phyloP scores from a whole-genome alignment of 331 rosid species.

The Phaseolus coccineus region DNA sequence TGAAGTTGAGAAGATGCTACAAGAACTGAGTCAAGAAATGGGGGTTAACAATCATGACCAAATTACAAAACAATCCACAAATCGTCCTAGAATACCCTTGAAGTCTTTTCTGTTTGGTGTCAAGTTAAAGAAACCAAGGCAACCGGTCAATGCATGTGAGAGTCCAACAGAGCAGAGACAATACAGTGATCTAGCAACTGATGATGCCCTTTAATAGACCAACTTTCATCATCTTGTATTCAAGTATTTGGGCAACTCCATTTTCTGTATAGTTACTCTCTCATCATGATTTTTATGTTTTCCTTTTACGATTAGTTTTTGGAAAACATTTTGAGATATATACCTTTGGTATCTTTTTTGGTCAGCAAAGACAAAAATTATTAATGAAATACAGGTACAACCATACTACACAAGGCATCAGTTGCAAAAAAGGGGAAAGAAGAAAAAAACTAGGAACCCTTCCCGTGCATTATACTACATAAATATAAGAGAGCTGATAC shows the following conservation, averaged over 20 bases:
- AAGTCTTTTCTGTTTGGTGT: constrained; percentile 88
- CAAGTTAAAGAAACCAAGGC: constrained; percentile 71
- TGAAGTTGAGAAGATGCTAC: constrained; percentile 67
- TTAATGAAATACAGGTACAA: too few relatives aligned
- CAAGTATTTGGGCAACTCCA: neutral
- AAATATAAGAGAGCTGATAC: too few relatives aligned
- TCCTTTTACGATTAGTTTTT: constrained; percentile 8
- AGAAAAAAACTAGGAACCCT: too few relatives aligned
- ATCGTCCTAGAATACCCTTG: constrained; percentile 65
- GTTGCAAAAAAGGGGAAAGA: too few relatives aligned
- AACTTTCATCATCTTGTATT: neutral
- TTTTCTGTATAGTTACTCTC: neutral
- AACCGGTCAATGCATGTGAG: constrained; percentile 61
- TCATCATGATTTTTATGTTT: neutral
- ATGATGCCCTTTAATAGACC: constrained; percentile 42
- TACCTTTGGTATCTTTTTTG: neutral
- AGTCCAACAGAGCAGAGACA: constrained; percentile 65
- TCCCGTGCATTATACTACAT: too few relatives aligned
- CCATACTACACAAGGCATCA: too few relatives aligned
- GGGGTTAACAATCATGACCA: constrained; percentile 47
- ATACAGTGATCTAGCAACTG: constrained; percentile 48
- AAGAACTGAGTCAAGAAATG: constrained; percentile 56
- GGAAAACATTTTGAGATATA: neutral
- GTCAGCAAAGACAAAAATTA: too few relatives aligned
- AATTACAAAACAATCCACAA: constrained; percentile 45